Conservation (phyloP, 2,329 filamentous ascomycete genomes). For the Cladosporium halotolerans region DNA sequence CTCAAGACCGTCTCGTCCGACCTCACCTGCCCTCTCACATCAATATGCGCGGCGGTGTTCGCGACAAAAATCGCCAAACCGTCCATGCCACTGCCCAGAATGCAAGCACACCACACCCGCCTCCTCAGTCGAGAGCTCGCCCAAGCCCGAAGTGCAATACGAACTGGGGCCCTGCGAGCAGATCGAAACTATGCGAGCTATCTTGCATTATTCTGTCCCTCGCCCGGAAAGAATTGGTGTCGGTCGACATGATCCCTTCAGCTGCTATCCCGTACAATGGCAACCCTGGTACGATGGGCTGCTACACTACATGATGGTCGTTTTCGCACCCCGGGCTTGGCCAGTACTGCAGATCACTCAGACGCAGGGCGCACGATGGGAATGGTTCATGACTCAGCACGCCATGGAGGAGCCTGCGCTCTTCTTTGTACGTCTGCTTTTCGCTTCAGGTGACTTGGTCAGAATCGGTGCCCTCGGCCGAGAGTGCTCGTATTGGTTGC, state of each 20-base stretch:
- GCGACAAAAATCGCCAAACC: background rate
- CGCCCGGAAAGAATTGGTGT: conserved; percentile 1
- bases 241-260: conserved; percentile 21
- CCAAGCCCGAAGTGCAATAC: background rate
- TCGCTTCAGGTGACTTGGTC: conserved; percentile 29
- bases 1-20: background rate
- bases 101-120: background rate
- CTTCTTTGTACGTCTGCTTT: conserved; percentile 30
- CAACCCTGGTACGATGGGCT: conserved; percentile 27
- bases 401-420: conserved; percentile 28
- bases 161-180: background rate
- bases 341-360: conserved; percentile 26
- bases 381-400: conserved; percentile 30
- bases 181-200: conserved; percentile 3
- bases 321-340: conserved; percentile 31
- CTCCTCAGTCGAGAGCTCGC: background rate
- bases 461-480: conserved; percentile 18
- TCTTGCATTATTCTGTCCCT: background rate
- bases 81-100: background rate
- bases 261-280: conserved; percentile 27
- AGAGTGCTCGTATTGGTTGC: conserved; percentile 24
- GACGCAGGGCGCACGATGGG: conserved; percentile 26
- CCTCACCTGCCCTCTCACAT: background rate
- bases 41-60: background rate
- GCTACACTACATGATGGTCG: conserved; percentile 30